phyloP scores from a whole-genome alignment of 495 filamentous ascomycete genomes.

The Lasiosphaeria ovina region DNA sequence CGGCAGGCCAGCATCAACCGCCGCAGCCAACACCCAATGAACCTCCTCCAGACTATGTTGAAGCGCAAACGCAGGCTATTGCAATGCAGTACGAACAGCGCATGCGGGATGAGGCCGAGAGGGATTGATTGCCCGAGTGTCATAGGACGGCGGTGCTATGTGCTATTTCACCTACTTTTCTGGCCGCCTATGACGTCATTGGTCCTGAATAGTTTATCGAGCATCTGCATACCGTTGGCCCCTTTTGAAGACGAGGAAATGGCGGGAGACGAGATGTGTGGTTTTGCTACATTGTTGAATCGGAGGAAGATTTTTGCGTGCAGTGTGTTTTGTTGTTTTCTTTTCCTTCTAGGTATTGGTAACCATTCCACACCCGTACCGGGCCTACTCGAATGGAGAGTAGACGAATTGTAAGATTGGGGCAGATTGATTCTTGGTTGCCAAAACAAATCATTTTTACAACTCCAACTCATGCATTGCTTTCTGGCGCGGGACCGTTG shows the following conservation, averaged over 20 bases:
- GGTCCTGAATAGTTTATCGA: background rate
- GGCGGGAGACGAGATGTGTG: no score
- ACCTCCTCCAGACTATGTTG: constrained; percentile 91
- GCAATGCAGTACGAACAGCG: constrained; percentile 47
- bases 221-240: no score
- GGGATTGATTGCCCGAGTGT: constrained; percentile 25
- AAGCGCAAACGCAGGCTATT: constrained; percentile 80
- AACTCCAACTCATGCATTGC: no score
- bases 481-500: no score
- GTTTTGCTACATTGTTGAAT: no score
- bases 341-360: background rate
- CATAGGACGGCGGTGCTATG: no score
- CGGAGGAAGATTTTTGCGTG: no score
- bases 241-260: no score
- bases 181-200: background rate
- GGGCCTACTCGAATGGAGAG: no score
- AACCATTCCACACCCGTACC: background rate
- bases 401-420: background rate
- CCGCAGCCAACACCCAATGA: constrained; percentile 60
- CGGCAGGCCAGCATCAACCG: constrained; percentile 25
- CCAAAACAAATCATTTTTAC: background rate
- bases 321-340: no score
- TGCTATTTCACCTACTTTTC: background rate
- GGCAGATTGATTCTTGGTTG: background rate
- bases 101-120: constrained; percentile 46